These are phyloP conservation scores for Ilyonectria destructans DNA, from an alignment of 2,329 filamentous ascomycete species.

Conservation along the genomic window DNA sequence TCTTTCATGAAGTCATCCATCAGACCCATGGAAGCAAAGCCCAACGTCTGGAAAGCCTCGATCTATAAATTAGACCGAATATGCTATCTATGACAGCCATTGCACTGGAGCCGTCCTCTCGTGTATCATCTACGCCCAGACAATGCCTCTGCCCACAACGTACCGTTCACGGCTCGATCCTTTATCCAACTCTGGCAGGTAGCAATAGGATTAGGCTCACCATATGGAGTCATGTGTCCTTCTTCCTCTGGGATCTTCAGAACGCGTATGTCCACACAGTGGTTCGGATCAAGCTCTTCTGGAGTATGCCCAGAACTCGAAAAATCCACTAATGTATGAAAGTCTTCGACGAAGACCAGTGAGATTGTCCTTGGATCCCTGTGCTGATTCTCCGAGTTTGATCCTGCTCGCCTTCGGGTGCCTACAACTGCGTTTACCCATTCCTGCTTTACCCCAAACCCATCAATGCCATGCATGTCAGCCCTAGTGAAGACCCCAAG, in stretches of 20 bases:
- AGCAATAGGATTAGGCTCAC: neutral
- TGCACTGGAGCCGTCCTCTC: neutral
- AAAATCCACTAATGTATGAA: neutral
- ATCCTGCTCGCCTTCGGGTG: neutral
- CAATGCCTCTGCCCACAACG: constrained; percentile 28
- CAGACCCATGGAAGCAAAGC: no score
- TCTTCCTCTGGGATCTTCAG: neutral
- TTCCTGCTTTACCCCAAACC: constrained; percentile 10
- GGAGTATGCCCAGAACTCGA: neutral
- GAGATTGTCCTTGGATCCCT: neutral
- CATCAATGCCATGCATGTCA: neutral
- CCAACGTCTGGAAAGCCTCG: no score
- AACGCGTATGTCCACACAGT: neutral
- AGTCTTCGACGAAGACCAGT: constrained; percentile 23
- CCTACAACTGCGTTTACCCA: constrained; percentile 21
- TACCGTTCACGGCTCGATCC: constrained; percentile 16
- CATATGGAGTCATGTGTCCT: neutral
- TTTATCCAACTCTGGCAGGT: constrained; percentile 30
- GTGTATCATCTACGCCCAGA: neutral
- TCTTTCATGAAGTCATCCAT: no score
- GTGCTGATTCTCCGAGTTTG: no score
- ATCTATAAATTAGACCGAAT: no score
- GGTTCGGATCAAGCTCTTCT: constrained; percentile 18
- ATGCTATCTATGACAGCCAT: neutral
- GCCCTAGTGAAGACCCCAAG: constrained; percentile 25